These are phyloP conservation scores for Pseudocercospora fijiensis DNA, from an alignment of 2,329 filamentous ascomycete species.

Conservation along the genomic window DNA sequence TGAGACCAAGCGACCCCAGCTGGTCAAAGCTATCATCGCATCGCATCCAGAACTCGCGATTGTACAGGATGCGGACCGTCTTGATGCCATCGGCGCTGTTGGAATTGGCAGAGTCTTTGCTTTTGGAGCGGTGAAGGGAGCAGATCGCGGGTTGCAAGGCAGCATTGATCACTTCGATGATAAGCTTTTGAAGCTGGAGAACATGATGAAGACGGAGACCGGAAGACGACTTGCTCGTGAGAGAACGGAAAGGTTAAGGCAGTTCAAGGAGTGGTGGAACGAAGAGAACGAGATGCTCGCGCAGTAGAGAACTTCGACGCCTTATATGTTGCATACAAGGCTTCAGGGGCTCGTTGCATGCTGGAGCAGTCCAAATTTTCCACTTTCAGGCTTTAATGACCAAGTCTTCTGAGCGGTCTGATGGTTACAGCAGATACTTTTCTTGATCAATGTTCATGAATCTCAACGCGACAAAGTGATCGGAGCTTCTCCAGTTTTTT, in stretches of 20 bases:
- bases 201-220: conserved; percentile 59
- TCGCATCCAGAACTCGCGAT: conserved; percentile 72
- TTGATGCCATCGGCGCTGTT: conserved; percentile 88
- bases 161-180: conserved; percentile 74
- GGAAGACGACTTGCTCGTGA: conserved; percentile 52
- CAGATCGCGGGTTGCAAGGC: conserved; percentile 56
- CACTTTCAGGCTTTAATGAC: not conserved
- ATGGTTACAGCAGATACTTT: not conserved
- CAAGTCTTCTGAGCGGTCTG: not conserved
- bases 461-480: not conserved
- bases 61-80: conserved; percentile 86
- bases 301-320: not conserved
- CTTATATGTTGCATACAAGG: no score
- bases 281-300: conserved; percentile 43
- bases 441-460: not conserved
- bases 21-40: conserved; percentile 61
- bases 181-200: conserved; percentile 67
- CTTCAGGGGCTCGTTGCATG: no score
- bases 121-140: conserved; percentile 65
- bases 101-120: conserved; percentile 78
- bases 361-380: not conserved
- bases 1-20: conserved; percentile 65
- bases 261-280: conserved; percentile 57
- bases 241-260: conserved; percentile 49
- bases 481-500: not conserved